A percentile compares a stretch with the other conserved stretches of the same genome.
These are phyloP conservation scores for Wickerhamiella sergipiensis DNA, from an alignment of 805 yeast genomes.

Conservation along the genomic window DNA sequence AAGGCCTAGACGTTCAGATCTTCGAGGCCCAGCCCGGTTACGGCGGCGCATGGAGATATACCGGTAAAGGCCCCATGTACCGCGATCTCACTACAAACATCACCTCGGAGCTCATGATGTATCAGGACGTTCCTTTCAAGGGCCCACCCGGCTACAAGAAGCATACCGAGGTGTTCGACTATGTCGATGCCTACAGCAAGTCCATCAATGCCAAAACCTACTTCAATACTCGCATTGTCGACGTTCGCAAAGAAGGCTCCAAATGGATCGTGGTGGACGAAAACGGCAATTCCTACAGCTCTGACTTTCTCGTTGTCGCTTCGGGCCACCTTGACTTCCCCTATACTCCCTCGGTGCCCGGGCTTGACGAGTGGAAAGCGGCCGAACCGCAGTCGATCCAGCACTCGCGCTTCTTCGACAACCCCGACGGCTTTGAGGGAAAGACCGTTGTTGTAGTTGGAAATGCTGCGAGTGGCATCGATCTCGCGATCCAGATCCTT, in stretches of 20 bases:
- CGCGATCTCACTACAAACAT: constrained; percentile 58
- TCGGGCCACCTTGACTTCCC: constrained; percentile 56
- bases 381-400: constrained; percentile 20
- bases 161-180: constrained; percentile 46
- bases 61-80: constrained; percentile 40
- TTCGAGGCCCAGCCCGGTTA: constrained; percentile 42
- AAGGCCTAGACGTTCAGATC: constrained; percentile 37
- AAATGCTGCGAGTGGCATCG: constrained; percentile 65
- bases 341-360: constrained; percentile 39
- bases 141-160: constrained; percentile 45
- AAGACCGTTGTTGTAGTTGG: constrained; percentile 52
- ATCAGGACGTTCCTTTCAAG: constrained; percentile 19
- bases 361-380: constrained; percentile 31
- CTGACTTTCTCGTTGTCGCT: constrained; percentile 52
- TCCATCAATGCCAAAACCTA: constrained; percentile 28
- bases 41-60: constrained; percentile 78
- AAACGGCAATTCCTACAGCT: constrained; percentile 16
- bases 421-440: constrained; percentile 30
- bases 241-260: constrained; percentile 24
- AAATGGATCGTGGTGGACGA: constrained; percentile 35
- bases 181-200: constrained; percentile 41
- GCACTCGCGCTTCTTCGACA: constrained; percentile 47
- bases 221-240: constrained; percentile 37
- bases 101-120: constrained; percentile 53
- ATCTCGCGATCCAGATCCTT: constrained; percentile 50